Evolutionary conservation across 768 basidiomycete species (phyloP), one percentile per base, ranked within the genome.

Genomic region (Amanita pseudoporphyria): DNA sequence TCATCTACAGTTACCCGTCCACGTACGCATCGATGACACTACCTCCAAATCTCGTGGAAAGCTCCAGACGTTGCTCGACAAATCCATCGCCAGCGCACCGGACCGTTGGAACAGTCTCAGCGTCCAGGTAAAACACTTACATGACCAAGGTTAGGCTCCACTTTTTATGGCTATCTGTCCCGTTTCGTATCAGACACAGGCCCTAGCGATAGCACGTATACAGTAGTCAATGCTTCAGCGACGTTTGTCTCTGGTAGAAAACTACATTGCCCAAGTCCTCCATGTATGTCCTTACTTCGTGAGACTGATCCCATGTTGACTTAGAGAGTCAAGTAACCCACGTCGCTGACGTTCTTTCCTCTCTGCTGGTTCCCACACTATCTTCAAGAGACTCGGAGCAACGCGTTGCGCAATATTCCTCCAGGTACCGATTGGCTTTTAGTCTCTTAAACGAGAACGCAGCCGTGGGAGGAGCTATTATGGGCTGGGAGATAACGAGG

Each of bases 371-470:
- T n/a, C n/a, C n/a, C n/a, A n/a, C n/a, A n/a, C n/a, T n/a, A n/a
- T n/a, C n/a, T n/a, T n/a, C n/a, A n/a, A n/a, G n/a, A n/a, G n/a
- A n/a, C n/a, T 42, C 49, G 14, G 36, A 48, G 19, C 47, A 50
- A 41, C 71, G 77, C 26, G 72, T 77, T 47, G 77, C 80, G 33
- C 88, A 87, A 64, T 97, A 89, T 62, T 76, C 93, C 10, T 76
- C 81, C 4, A 79, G 79, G 39, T 88, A 89, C 63, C 84, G 91
- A 37, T 75, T 98, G 12, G 81, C 90, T n/a, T 96, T 98, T 68
- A 88, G 87, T 12, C 70, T 99, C 6, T 67, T 99, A 45, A 95
- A 97, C 60, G 91, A 98, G 66, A 87, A 98, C 61, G 78, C 86
- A 3, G 69, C 84, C 1, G 72, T 74, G 10, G 85, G 85, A 5